Conservation (phyloP, 2,329 filamentous ascomycete species). For the Scedosporium apiospermum region DNA sequence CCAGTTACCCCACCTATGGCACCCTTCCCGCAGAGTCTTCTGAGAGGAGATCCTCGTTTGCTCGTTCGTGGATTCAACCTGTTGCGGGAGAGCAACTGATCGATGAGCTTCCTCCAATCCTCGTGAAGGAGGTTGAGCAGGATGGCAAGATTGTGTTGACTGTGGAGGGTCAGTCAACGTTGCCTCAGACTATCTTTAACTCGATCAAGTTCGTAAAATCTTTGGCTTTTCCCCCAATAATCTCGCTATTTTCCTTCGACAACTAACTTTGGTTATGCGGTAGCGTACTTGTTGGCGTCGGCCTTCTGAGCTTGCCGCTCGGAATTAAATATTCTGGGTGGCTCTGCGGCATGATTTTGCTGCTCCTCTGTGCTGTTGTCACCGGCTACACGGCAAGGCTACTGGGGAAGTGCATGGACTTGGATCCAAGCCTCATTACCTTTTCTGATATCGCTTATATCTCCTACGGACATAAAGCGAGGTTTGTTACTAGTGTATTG, state of each 20-base stretch:
- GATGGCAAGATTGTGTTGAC: conserved; percentile 78
- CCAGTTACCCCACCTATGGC: conserved; percentile 45
- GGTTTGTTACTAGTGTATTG: conserved; percentile 71
- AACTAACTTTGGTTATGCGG: conserved; percentile 4
- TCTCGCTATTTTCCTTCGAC: conserved; percentile 3
- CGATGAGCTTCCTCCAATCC: conserved; percentile 59
- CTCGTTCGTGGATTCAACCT: conserved; percentile 17
- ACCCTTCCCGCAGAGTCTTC: conserved; percentile 25
- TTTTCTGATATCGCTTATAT: conserved; percentile 91
- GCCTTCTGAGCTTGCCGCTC: conserved; percentile 78
- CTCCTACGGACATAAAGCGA: conserved; percentile 74
- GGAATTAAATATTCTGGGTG: conserved; percentile 83
- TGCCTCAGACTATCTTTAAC: conserved; percentile 94
- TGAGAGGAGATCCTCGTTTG: conserved; percentile 5
- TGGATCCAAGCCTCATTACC: conserved; percentile 77
- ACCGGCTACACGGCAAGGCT: conserved; percentile 83
- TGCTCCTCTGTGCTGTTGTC: conserved; percentile 62
- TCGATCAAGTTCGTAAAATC: conserved; percentile 58
- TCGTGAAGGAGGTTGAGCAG: conserved; percentile 85
- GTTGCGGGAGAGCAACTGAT: conserved; percentile 24
- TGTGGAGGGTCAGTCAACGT: conserved; percentile 85
- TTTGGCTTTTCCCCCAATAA: neutral
- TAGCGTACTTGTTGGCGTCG: conserved; percentile 76
- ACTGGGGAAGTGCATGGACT: conserved; percentile 79
- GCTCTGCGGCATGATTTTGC: conserved; percentile 69